Evolutionary conservation across 2,329 filamentous ascomycete species (phyloP), one percentile per base, ranked within the genome.

Genomic region (Nannizziopsis arthrosporioides): DNA sequence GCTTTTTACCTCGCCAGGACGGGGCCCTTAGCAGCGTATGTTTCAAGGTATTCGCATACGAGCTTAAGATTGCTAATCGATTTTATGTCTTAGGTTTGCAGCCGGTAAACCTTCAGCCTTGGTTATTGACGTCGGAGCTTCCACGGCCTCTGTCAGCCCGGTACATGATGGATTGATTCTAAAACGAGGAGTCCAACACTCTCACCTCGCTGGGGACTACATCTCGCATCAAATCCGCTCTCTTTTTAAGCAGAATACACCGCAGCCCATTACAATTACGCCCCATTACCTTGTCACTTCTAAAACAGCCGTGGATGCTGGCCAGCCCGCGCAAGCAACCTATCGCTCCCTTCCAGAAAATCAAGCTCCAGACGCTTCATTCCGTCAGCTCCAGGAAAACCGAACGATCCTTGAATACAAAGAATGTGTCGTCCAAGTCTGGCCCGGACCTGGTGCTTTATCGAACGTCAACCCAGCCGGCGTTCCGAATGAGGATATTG

Each of bases 351-450:
- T 87, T 63, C 74, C 61, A 73, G 74, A 63, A 59, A 76, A 58
- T 71, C 68, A 68, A 47, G 69, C 74, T 1, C 78, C 76, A 0
- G 69, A 72, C 57, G 75, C 78, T 22, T 88, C 85, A 1, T 96
- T 89, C 76, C 81, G 84, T 51, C 72, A 74, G 14, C 82, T 90
- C 55, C 82, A 96, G 67, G 89, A 98, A 71, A 92, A 96, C 65
- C 85, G 90, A 46, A 82, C 94, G 37, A 71, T 98, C 49, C 88
- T 86, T 34, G 88, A 95, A 64, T 98, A 94, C 77, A 98, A 98
- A 71, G 93, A 98, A 69, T 93, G 85, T 14, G 87, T 95, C 12
- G 88, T 96, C 22, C 88, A 95, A 68, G 81, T 90, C 11, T 98
- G 92, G 90, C 78, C 80, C 19, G 86, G 86, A 0, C 85, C 85